Base-by-base conservation (phyloP, 257 asterid species). In the Solanum pennellii region DNA sequence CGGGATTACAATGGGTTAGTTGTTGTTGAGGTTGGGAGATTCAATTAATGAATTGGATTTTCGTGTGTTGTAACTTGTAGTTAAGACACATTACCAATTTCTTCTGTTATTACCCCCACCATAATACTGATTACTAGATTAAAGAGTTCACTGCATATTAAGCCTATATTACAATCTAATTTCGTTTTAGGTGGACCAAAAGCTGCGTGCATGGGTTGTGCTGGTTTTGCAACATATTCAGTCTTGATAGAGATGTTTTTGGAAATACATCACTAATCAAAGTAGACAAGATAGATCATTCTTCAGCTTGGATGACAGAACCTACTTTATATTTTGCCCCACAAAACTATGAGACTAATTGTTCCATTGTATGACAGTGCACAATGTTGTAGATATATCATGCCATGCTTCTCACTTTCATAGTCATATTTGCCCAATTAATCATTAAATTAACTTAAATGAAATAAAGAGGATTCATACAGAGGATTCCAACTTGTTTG, bases 191-290 rank as follows among this genome's bases (percentile, higher is more conserved):
- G 94, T 49, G 93, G 94, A 83, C 93, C 92, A 33, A 86, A 91
- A 89, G 93, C 93, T 7, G 93, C 91, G 9, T 92, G 93, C 44
- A 86, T 15, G 25, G 94, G 92, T 56, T 91, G 94, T 86, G 92
- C 90, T 82, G 93, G 93, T 35, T 91, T 92, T 79, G 92, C 92
- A 80, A 88, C 92, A 66, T 92, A 90, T 88, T 92, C 92, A 3
- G 94, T 92, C 31, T 23, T 92, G 86, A 92, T 91, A 88, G 94
- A 92, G 91, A 92, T 90, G 89, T 92, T 92, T 72, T 87, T 92
- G 33, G 94, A 92, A 9, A 88, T 92, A 74, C 89, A 90, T 12
- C 65, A 82, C 42, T 86, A 82, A 89, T 23, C 7, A 21, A 23
- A 41, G 49, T 12, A 23, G 37, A 13, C 83, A 76, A 76, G 29